phyloP scores from a whole-genome alignment of 1,139 yeast genomes.

The Blastobotrys ciferrii region DNA sequence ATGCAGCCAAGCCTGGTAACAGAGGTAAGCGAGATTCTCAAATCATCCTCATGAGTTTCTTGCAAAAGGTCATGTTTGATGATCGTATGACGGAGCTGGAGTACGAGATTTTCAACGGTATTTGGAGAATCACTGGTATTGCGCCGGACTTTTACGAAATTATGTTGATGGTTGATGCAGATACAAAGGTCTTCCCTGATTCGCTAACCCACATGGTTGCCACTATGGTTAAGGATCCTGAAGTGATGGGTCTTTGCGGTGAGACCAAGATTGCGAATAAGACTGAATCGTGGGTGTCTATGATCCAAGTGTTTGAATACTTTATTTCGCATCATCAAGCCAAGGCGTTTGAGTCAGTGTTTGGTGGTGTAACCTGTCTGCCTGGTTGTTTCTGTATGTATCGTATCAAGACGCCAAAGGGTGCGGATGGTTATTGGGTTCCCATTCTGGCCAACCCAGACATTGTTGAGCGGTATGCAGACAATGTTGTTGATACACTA shows the following conservation, averaged over 20 bases:
- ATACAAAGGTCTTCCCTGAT: conserved; percentile 36
- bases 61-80: conserved; percentile 39
- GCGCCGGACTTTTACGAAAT: conserved; percentile 36
- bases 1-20: conserved; percentile 36
- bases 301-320: conserved; percentile 41
- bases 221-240: conserved; percentile 33
- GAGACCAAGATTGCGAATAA: conserved; percentile 38
- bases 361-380: conserved; percentile 40
- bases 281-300: conserved; percentile 37
- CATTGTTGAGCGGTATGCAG: conserved; percentile 36
- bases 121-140: conserved; percentile 33
- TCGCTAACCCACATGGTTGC: conserved; percentile 35
- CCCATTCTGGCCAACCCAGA: conserved; percentile 47
- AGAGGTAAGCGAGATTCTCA: conserved; percentile 42
- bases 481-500: conserved; percentile 35
- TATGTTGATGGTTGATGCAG: conserved; percentile 40
- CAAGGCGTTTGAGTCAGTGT: conserved; percentile 39
- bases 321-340: conserved; percentile 39
- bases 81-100: conserved; percentile 38
- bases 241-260: conserved; percentile 39
- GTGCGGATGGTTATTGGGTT: conserved; percentile 62
- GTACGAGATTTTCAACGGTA: conserved; percentile 35
- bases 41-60: conserved; percentile 36
- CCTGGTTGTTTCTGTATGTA: conserved; percentile 42
- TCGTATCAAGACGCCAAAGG: conserved; percentile 52